Conservation (phyloP, 495 filamentous ascomycete genomes). For the Aspergillus leporis region DNA sequence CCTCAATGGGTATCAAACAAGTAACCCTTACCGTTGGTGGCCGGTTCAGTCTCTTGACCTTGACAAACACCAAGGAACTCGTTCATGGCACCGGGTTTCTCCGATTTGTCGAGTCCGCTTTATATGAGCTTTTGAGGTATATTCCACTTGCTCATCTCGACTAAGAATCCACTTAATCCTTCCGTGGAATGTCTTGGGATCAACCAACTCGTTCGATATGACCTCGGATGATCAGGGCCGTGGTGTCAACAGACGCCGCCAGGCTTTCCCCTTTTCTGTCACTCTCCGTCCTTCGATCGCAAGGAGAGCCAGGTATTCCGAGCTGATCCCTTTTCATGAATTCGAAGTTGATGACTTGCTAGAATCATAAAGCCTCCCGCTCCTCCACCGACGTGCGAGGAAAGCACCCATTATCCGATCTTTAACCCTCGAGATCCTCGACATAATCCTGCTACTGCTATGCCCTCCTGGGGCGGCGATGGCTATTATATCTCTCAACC, state of each 20-base stretch:
- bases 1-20: neutral
- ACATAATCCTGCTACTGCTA: conserved; percentile 30
- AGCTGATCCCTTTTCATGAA: neutral
- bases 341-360: neutral
- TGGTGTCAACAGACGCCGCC: conserved; percentile 11
- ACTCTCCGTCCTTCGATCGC: conserved; percentile 19
- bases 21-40: neutral
- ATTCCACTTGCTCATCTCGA: neutral
- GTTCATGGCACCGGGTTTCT: neutral
- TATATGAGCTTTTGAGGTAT: neutral
- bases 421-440: conserved; percentile 38
- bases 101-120: neutral
- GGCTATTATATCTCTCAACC: conserved; percentile 16
- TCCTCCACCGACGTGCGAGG: conserved; percentile 28
- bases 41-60: neutral
- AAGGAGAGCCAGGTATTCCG: conserved; percentile 27
- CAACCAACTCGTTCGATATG: conserved; percentile 12
- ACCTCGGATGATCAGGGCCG: conserved; percentile 7
- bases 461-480: conserved; percentile 10
- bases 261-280: conserved; percentile 20
- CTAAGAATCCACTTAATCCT: neutral
- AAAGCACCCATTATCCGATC: conserved; percentile 38
- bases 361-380: conserved; percentile 14
- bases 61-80: neutral
- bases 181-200: neutral